phyloP scores from a whole-genome alignment of 805 yeast species.

The Cyberlindnera mrakii region DNA sequence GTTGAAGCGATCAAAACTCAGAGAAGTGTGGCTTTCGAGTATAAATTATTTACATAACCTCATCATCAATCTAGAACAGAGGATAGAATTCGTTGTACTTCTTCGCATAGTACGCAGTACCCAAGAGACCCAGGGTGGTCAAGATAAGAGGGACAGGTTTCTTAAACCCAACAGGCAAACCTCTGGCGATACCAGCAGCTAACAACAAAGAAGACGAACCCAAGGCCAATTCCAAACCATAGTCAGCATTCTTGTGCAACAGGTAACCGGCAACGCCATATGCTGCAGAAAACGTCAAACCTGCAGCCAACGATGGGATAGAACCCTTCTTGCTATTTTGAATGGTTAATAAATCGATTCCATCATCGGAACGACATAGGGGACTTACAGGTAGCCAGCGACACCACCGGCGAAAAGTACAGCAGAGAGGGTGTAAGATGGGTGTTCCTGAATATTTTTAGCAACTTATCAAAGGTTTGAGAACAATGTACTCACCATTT shows the following conservation, averaged over 20 bases:
- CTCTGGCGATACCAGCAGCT: conserved; percentile 69
- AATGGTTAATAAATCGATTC: neutral
- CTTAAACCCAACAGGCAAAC: conserved; percentile 48
- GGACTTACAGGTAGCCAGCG: conserved; percentile 51
- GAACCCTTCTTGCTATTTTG: conserved; percentile 39
- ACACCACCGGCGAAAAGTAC: conserved; percentile 65
- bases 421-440: conserved; percentile 65
- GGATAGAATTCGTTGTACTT: conserved; percentile 72
- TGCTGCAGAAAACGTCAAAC: conserved; percentile 50
- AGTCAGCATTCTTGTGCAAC: conserved; percentile 63
- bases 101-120: conserved; percentile 62
- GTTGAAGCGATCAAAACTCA: no score
- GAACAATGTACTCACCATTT: neutral
- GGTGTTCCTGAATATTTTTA: conserved; percentile 51
- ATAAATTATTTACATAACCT: neutral
- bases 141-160: conserved; percentile 75
- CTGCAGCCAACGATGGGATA: conserved; percentile 76
- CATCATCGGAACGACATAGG: neutral
- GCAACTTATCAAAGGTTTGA: neutral
- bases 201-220: conserved; percentile 62
- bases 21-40: neutral
- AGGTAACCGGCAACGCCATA: conserved; percentile 74
- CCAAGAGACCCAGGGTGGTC: conserved; percentile 54
- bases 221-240: conserved; percentile 77
- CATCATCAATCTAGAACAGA: conserved; percentile 8